These are phyloP conservation scores for Dactylellina leptospora DNA, from an alignment of 2,329 filamentous ascomycete species.

Conservation along the genomic window DNA sequence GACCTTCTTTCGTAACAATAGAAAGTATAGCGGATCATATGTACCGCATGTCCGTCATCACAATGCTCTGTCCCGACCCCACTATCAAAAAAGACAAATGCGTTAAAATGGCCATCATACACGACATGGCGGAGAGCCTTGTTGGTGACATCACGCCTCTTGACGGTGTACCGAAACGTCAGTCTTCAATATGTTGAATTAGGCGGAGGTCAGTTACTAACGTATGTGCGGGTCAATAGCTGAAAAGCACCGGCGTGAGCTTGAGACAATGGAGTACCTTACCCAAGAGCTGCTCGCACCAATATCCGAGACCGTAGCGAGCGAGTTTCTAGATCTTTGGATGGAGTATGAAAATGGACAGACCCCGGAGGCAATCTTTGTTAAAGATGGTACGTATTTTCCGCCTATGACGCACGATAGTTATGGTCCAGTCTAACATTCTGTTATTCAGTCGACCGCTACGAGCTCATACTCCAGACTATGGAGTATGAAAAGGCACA, in stretches of 20 bases:
- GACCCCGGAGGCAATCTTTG: conserved; percentile 85
- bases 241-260: conserved; percentile 89
- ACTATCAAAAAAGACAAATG: conserved; percentile 80
- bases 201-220: neutral
- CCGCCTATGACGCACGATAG: neutral
- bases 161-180: conserved; percentile 77
- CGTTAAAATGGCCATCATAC: conserved; percentile 93
- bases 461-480: conserved; percentile 94
- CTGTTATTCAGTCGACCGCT: conserved; percentile 77
- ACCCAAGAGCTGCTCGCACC: conserved; percentile 75
- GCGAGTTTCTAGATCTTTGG: conserved; percentile 81
- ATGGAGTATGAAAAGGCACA: conserved; percentile 87
- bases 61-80: conserved; percentile 82
- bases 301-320: conserved; percentile 77
- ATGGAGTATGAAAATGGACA: conserved; percentile 91
- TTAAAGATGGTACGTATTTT: conserved; percentile 74
- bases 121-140: conserved; percentile 96
- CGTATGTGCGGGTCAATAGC: conserved; percentile 54
- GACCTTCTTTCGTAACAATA: conserved; percentile 6
- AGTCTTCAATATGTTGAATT: neutral
- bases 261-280: conserved; percentile 90
- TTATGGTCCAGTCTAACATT: neutral
- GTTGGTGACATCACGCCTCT: conserved; percentile 97
- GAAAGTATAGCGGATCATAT: conserved; percentile 98
- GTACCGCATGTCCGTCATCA: conserved; percentile 98